A percentile compares a stretch with the other conserved stretches of the same genome.
These are phyloP conservation scores for Mayamaea pseudoterrestris DNA, from an alignment of 108 stramenopile genomes.

Conservation along the genomic window DNA sequence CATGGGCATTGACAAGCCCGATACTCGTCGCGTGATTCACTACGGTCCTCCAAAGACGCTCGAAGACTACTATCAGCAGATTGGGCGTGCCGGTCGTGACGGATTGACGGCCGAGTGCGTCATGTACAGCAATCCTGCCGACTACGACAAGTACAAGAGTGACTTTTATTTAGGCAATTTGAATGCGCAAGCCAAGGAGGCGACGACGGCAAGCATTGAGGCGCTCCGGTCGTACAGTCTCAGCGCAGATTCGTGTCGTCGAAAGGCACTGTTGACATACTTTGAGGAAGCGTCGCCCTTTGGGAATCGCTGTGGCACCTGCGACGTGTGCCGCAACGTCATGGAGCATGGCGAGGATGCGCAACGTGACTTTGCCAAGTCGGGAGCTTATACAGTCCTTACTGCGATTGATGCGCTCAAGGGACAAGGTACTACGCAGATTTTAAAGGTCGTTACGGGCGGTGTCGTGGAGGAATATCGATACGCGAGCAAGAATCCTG, in stretches of 20 bases:
- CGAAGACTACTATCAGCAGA: slow-evolving; percentile 94
- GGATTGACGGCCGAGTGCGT: slow-evolving; percentile 62
- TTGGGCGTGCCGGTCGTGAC: slow-evolving; percentile 94
- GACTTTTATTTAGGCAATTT: slow-evolving; percentile 67
- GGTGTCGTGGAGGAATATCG: slow-evolving; percentile 41
- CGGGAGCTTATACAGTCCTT: slow-evolving; percentile 44
- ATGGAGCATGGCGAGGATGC: slow-evolving; percentile 32
- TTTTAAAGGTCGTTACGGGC: slow-evolving; percentile 39
- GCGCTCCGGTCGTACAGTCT: slow-evolving; percentile 43
- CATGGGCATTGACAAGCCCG: slow-evolving; percentile 89
- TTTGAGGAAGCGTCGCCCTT: slow-evolving; percentile 58
- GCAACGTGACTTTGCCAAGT: slow-evolving; percentile 46
- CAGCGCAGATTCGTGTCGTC: slow-evolving; percentile 45
- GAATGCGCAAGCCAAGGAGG: slow-evolving; percentile 22
- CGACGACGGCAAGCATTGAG: slow-evolving; percentile 27
- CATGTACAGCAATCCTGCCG: slow-evolving; percentile 44
- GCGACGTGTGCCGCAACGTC: slow-evolving; percentile 42
- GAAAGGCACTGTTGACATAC: slow-evolving; percentile 44
- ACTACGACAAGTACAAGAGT: slow-evolving; percentile 52
- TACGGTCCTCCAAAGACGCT: slow-evolving; percentile 81
- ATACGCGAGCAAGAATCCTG: slow-evolving; percentile 16
- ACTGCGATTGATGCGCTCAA: slow-evolving; percentile 20
- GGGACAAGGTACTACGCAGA: slow-evolving; percentile 27
- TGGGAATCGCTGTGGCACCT: slow-evolving; percentile 71
- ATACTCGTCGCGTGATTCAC: slow-evolving; percentile 77